Base-by-base conservation (phyloP, 2,329 filamentous ascomycete genomes). In the Botrytis hyacinthi region DNA sequence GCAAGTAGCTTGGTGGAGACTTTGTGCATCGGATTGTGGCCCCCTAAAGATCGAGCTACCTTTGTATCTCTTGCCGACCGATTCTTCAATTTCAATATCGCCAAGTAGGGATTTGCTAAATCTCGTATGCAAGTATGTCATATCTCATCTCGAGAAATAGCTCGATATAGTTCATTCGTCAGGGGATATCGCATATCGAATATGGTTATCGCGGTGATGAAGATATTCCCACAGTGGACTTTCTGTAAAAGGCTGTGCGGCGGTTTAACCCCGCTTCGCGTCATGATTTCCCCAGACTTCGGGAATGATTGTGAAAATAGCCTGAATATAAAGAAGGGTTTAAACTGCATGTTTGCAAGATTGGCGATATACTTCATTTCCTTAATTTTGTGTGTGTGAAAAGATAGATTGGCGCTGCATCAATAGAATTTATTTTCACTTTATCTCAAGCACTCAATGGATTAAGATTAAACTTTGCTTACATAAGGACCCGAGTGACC, bases 261-360 rank as follows among this genome's bases (percentile, higher is more conserved):
- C 59, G 26, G 20, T 51, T 67, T 29, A 54, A 67, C 70, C 70
- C 70, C 61, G 37, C 70, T 67, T 59, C 70, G 29, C 69, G 54
- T 71, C 69, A 71, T 40, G 14, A 40, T 69, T 72, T 72, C 63
- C 71, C 71, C 71, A 72, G 62, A 72, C 63, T 72, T 72, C 37
- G 63, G 51, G 51, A 48, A 60, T 69, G 12, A 10, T 42, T 37
- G n/a, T 60, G 51, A 44, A 48, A 26, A 72, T 29, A 68, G 71
- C 51, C 71, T 69, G 10, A 72, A 72, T 61, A 14, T 14, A 46
- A 57, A 66, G 48, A 60, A 61, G 29, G 29, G 29, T 29, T 32
- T 29, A 42, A 59, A 40, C 20, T 66, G 22, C 26, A 54, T 54
- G 22, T 51, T 71, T n/a, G 14, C 59, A 62, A 71, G 70, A 72